These are phyloP conservation scores for Russula olivacea DNA, from an alignment of 768 basidiomycete species.

Conservation along the genomic window DNA sequence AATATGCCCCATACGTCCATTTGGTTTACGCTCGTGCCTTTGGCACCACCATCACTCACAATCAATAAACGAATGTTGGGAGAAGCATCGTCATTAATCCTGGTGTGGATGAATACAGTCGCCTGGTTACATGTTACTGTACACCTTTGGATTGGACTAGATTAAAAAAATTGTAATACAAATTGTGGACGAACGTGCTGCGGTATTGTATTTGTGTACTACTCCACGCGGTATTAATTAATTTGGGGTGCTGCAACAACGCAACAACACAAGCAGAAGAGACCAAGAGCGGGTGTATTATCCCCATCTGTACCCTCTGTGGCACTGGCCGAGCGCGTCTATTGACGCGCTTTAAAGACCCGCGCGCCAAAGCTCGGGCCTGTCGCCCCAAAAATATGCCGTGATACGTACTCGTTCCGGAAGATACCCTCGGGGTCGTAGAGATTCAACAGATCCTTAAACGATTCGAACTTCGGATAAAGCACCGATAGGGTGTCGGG, in stretches of 20 bases:
- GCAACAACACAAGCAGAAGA: not conserved
- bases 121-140: not conserved
- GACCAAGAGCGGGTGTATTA: conserved; percentile 1
- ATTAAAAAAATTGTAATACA: not conserved
- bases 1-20: not conserved
- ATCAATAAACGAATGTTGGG: not conserved
- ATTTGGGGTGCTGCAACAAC: not conserved
- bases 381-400: conserved; percentile 72
- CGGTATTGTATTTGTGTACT: not conserved
- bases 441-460: conserved; percentile 53
- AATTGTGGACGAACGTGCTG: not conserved
- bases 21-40: not conserved
- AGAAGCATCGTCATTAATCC: not conserved
- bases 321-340: conserved; percentile 9
- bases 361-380: conserved; percentile 37
- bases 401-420: conserved; percentile 82
- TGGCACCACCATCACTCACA: not conserved
- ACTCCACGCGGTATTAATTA: not conserved
- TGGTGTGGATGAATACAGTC: not conserved
- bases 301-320: conserved; percentile 17
- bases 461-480: conserved; percentile 82
- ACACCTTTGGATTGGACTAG: not conserved
- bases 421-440: conserved; percentile 76
- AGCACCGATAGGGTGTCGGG: conserved; percentile 55
- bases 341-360: conserved; percentile 42